Evolutionary conservation across 78 protist species (phyloP).

Genomic region (Dictyostelium purpureum): DNA sequence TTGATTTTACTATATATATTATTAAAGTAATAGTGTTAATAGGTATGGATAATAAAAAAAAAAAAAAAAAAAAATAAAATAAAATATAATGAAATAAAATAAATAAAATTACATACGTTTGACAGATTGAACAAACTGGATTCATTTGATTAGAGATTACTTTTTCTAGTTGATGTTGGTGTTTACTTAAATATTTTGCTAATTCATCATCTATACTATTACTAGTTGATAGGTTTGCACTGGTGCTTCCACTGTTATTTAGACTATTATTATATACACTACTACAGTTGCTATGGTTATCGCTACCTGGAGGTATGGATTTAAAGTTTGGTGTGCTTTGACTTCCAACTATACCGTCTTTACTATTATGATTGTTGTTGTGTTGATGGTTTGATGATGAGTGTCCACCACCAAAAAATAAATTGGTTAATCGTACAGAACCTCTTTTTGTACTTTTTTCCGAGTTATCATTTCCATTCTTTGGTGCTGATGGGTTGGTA

Average conservation of each 20-base stretch:
- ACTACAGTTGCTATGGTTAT: no score
- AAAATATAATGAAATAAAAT: background rate
- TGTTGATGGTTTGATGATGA: background rate
- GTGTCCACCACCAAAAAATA: background rate
- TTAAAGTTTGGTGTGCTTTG: background rate
- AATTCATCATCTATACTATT: background rate
- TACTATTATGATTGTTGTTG: background rate
- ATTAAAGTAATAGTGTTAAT: background rate
- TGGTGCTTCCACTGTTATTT: no score
- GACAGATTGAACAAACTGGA: background rate
- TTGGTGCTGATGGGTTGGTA: background rate
- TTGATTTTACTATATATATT: constrained; percentile 32
- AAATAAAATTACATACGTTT: background rate
- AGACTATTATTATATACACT: no score
- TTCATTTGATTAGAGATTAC: background rate
- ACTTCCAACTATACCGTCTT: background rate
- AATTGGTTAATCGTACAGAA: constrained; percentile 3
- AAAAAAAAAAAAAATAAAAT: background rate
- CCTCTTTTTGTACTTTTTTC: background rate
- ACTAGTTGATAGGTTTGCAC: background rate
- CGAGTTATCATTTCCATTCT: no score
- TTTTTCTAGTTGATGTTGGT: background rate
- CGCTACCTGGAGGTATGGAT: background rate
- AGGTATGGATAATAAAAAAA: background rate
- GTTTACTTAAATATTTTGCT: background rate